Percentiles rank a stretch among this genome's conserved stretches.
These are phyloP conservation scores for Aethionema arabicum DNA, from an alignment of 345 rosid species.

Conservation along the genomic window DNA sequence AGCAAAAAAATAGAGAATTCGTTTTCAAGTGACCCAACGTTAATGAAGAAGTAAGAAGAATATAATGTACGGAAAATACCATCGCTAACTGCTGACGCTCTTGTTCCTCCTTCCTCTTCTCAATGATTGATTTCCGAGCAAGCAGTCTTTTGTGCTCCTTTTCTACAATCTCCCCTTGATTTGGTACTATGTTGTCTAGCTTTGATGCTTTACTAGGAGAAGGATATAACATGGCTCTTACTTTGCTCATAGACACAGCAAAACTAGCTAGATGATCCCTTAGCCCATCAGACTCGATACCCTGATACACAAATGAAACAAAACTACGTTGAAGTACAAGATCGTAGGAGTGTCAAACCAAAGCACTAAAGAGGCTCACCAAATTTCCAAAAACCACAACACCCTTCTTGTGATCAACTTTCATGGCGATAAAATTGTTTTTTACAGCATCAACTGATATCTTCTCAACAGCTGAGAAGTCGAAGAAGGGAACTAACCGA, in stretches of 20 bases:
- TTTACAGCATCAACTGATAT: slow-evolving; percentile 92
- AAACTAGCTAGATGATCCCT: slow-evolving; percentile 65
- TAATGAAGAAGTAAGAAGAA: slow-evolving; percentile 5
- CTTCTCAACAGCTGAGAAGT: slow-evolving; percentile 80
- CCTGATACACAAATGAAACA: slow-evolving; percentile 41
- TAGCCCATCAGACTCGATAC: slow-evolving; percentile 83
- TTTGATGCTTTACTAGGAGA: slow-evolving; percentile 69
- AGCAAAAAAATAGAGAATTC: slow-evolving; percentile 18
- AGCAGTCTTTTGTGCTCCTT: slow-evolving; percentile 92
- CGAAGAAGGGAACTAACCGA: slow-evolving; percentile 84
- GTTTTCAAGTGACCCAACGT: neutral
- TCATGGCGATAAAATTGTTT: slow-evolving; percentile 73
- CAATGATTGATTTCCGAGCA: slow-evolving; percentile 92
- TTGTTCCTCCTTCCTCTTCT: slow-evolving; percentile 95
- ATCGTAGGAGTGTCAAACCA: neutral
- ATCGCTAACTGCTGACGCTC: slow-evolving; percentile 89
- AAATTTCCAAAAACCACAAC: slow-evolving; percentile 58
- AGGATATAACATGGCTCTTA: slow-evolving; percentile 68
- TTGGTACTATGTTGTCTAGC: slow-evolving; percentile 66
- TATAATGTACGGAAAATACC: slow-evolving; percentile 45
- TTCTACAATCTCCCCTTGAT: slow-evolving; percentile 73
- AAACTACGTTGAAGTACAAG: neutral
- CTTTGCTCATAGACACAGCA: slow-evolving; percentile 80
- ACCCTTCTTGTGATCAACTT: slow-evolving; percentile 85
- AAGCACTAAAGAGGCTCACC: slow-evolving; percentile 48